Evolutionary conservation across 2,329 filamentous ascomycete species (phyloP), one percentile per base, ranked within the genome.

Genomic region (Scedosporium minutisporum): DNA sequence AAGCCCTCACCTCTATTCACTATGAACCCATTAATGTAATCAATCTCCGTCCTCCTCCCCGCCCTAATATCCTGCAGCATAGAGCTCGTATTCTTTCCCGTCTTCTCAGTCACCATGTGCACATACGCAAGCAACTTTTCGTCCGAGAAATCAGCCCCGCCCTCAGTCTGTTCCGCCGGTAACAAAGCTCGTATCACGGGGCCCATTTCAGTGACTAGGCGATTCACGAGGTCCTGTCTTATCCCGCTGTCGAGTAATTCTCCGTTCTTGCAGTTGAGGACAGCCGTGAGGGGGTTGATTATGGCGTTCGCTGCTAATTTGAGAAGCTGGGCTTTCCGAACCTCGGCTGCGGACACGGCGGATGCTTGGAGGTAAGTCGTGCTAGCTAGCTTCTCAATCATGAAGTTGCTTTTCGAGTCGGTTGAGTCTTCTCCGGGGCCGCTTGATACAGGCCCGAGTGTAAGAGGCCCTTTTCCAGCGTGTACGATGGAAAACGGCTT

Each of bases 281-380:
- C 75, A 0, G 87, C 88, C 0, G 91, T 95, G n/a, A 97, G 76
- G 0, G 93, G 91, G 70, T 96, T 96, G 68, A 97, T 85, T 38
- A 93, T 78, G 42, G 85, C 81, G 70, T 96, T 96, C 60, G 93
- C 79, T 1, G 89, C 88, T 1, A 97, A 79, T 72, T 96, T 97
- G 69, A 96, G 90, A 3, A 97, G 82, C 75, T 96, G 93, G n/a
- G 81, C 69, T 9, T 79, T 66, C 78, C 80, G 82, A 16, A 86
- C 71, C 57, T 83, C 77, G 2, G 74, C 65, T 10, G 73, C 70
- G 1, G 74, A 65, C 4, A 82, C 76, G 23, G 68, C 64, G 7
- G 68, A 73, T 0, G 76, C 78, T 12, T 73, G 70, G 2, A 87
- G 73, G 18, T 74, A 68, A 2, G 79, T 75, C 0, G 81, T 77